Evolutionary conservation across 495 filamentous ascomycete genomes (phyloP).

Genomic region (Penicillium coprophilum): DNA sequence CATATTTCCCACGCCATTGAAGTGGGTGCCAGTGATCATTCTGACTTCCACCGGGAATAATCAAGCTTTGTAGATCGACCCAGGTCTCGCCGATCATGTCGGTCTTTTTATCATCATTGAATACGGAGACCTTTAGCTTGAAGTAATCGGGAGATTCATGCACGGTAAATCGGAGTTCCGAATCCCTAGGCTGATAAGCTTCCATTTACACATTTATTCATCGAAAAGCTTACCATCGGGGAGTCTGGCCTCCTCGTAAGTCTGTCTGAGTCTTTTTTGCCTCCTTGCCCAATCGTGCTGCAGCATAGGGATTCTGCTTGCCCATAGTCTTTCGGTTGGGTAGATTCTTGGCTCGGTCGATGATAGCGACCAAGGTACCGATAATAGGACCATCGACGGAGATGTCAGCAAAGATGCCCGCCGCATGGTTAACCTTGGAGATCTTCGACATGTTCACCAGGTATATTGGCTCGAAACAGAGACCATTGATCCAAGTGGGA

Average conservation of each 20-base stretch:
- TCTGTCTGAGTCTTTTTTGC: slow-evolving; percentile 97
- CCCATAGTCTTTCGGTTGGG: slow-evolving; percentile 96
- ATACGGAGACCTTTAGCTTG: slow-evolving; percentile 89
- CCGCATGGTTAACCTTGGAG: slow-evolving; percentile 62
- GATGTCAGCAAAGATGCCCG: slow-evolving; percentile 95
- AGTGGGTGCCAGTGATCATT: slow-evolving; percentile 89
- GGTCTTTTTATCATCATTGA: slow-evolving; percentile 96
- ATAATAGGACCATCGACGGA: slow-evolving; percentile 92
- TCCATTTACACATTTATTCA: neutral
- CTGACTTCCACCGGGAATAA: slow-evolving; percentile 84
- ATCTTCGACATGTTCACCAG: slow-evolving; percentile 25
- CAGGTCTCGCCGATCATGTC: slow-evolving; percentile 93
- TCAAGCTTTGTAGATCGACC: slow-evolving; percentile 76
- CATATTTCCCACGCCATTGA: slow-evolving; percentile 86
- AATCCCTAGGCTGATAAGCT: slow-evolving; percentile 67
- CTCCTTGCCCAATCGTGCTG: slow-evolving; percentile 90
- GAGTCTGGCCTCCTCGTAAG: slow-evolving; percentile 90
- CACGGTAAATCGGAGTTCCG: slow-evolving; percentile 92
- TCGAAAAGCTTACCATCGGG: slow-evolving; percentile 70
- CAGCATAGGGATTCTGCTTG: slow-evolving; percentile 98
- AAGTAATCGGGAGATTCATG: slow-evolving; percentile 96
- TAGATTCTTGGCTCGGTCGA: slow-evolving; percentile 93
- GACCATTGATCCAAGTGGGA: slow-evolving; percentile 9
- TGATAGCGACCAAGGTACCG: slow-evolving; percentile 85
- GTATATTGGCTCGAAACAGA: neutral